Conservation (phyloP, 305 asterid genomes). For the Rubia tinctorum region DNA sequence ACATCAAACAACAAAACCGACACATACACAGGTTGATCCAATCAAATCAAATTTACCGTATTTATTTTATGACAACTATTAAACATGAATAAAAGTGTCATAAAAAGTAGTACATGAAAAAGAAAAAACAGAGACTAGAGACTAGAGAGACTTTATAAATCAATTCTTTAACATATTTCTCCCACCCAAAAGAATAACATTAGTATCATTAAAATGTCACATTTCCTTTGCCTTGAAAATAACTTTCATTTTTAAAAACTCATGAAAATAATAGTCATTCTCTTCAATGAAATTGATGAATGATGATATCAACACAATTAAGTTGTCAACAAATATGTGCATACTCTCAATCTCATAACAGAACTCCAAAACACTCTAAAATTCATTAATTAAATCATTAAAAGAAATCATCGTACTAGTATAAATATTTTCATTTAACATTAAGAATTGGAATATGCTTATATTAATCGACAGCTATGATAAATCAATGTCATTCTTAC, state of each 20-base stretch:
- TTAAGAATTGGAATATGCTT: background rate
- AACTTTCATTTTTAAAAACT: background rate
- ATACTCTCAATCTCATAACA: background rate
- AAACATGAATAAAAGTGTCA: background rate
- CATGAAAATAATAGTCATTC: no score
- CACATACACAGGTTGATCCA: background rate
- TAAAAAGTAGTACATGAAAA: background rate
- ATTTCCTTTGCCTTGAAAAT: background rate
- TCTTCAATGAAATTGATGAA: no score
- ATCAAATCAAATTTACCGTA: background rate
- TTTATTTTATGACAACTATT: background rate
- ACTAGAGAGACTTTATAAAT: no score
- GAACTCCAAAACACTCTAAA: background rate
- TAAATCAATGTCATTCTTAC: background rate
- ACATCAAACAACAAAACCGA: background rate
- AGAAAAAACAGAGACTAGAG: background rate
- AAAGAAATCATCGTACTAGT: background rate
- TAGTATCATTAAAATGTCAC: background rate
- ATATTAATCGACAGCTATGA: background rate
- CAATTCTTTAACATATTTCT: background rate
- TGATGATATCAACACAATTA: background rate
- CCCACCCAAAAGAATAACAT: background rate
- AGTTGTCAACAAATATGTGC: background rate
- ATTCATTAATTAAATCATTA: background rate
- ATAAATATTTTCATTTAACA: background rate